Conservation (phyloP, 2,329 filamentous ascomycete species). For the Peltaster fructicola region DNA sequence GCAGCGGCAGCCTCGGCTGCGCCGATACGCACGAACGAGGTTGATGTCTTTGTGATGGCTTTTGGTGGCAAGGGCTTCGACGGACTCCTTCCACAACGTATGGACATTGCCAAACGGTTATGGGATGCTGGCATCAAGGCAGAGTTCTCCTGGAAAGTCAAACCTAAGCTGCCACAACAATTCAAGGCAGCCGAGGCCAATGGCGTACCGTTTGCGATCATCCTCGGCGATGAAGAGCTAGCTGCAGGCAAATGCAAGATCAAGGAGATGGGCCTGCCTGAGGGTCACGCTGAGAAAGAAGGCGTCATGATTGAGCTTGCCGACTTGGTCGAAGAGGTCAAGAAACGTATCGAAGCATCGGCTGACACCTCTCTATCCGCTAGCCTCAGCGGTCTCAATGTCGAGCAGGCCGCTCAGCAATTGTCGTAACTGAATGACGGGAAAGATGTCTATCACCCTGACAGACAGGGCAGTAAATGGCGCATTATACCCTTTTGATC, state of each 20-base stretch:
- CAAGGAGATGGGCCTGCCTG: slow-evolving; percentile 65
- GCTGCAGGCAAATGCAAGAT: slow-evolving; percentile 68
- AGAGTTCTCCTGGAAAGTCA: slow-evolving; percentile 77
- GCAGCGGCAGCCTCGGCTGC: slow-evolving; percentile 41
- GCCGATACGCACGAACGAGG: slow-evolving; percentile 48
- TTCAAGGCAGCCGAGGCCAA: slow-evolving; percentile 77
- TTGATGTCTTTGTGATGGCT: slow-evolving; percentile 89
- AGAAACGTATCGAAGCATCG: slow-evolving; percentile 30
- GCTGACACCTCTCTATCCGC: background rate
- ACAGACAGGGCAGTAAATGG: too few relatives aligned
- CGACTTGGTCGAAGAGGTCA: slow-evolving; percentile 47
- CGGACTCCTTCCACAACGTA: slow-evolving; percentile 66
- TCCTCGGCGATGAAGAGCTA: slow-evolving; percentile 81
- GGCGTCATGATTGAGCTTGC: slow-evolving; percentile 54
- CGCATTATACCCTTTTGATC: too few relatives aligned
- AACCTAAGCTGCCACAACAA: slow-evolving; percentile 73
- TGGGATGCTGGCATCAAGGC: slow-evolving; percentile 86
- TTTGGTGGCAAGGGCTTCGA: slow-evolving; percentile 75
- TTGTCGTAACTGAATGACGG: too few relatives aligned
- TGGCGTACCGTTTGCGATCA: slow-evolving; percentile 69
- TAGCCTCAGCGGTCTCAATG: background rate
- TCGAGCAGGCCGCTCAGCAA: too few relatives aligned
- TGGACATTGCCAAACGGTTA: slow-evolving; percentile 56
- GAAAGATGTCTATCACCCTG: too few relatives aligned
- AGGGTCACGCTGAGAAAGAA: slow-evolving; percentile 80